Percentiles rank a stretch among this genome's conserved stretches.
Conservation (phyloP, 345 rosid species). For the Rhodamnia argentea region DNA sequence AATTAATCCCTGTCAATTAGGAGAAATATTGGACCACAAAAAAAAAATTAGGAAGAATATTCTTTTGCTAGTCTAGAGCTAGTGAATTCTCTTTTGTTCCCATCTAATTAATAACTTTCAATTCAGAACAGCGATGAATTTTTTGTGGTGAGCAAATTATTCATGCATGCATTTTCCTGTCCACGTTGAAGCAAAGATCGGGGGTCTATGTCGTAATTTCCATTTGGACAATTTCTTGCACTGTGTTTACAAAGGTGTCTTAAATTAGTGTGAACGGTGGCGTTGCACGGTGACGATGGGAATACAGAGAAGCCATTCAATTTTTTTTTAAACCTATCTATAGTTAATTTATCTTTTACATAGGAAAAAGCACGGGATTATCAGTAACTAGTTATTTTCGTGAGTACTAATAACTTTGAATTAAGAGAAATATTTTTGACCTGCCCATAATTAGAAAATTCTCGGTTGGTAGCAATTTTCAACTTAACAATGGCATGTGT, state of each 20-base stretch:
- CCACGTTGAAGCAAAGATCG: background rate
- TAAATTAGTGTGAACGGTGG: background rate
- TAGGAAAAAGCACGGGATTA: background rate
- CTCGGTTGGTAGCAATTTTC: too few species aligned
- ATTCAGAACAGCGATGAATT: fast-evolving
- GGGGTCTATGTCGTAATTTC: background rate
- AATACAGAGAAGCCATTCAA: background rate
- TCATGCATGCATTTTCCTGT: background rate
- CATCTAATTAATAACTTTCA: background rate
- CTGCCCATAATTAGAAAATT: too few species aligned
- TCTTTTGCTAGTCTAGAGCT: background rate
- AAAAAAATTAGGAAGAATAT: too few species aligned
- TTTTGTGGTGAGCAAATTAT: background rate
- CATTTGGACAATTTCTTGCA: background rate
- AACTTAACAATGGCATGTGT: too few species aligned
- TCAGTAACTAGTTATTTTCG: background rate
- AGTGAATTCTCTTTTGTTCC: background rate
- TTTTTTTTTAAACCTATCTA: background rate
- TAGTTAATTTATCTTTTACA: background rate
- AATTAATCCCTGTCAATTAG: background rate
- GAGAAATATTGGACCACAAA: background rate
- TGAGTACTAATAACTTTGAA: background rate
- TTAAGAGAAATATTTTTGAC: background rate
- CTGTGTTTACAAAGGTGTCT: background rate
- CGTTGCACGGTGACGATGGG: background rate